phyloP scores from a whole-genome alignment of 495 filamentous ascomycete genomes.

The Umbilicaria muhlenbergii region DNA sequence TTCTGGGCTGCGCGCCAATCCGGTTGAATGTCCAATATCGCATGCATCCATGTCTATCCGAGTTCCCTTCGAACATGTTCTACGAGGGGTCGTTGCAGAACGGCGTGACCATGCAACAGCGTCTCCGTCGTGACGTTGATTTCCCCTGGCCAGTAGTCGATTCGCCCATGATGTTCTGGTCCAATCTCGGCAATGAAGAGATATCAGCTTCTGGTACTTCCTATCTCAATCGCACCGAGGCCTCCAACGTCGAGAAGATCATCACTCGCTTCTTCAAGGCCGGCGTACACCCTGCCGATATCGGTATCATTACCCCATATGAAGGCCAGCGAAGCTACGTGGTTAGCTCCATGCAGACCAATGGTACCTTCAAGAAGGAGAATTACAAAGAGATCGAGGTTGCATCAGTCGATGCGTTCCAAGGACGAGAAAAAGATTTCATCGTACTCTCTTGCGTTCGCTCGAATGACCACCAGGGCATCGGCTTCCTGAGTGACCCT shows the following conservation, averaged over 20 bases:
- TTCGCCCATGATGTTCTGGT: slow-evolving; percentile 99
- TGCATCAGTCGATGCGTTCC: slow-evolving; percentile 96
- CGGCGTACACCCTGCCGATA: slow-evolving; percentile 79
- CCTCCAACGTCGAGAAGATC: slow-evolving; percentile 94
- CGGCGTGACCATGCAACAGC: slow-evolving; percentile 78
- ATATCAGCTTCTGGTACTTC: slow-evolving; percentile 96
- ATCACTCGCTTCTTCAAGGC: slow-evolving; percentile 98
- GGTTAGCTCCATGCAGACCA: slow-evolving; percentile 97
- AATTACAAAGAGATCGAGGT: slow-evolving; percentile 98
- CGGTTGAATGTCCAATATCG: slow-evolving; percentile 95
- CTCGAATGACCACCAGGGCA: slow-evolving; percentile 97
- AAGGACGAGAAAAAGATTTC: slow-evolving; percentile 97
- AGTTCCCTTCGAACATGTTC: slow-evolving; percentile 99
- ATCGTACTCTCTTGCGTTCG: slow-evolving; percentile 97
- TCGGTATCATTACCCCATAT: slow-evolving; percentile 98
- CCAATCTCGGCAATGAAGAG: slow-evolving; percentile 92
- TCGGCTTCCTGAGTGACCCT: slow-evolving; percentile 96
- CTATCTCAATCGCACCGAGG: slow-evolving; percentile 94
- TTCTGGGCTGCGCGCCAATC: slow-evolving; percentile 81
- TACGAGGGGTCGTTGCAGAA: slow-evolving; percentile 97
- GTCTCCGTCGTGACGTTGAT: slow-evolving; percentile 84
- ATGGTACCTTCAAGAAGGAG: slow-evolving; percentile 94
- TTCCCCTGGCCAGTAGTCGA: slow-evolving; percentile 96
- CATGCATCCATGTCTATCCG: slow-evolving; percentile 96
- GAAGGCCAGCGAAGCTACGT: slow-evolving; percentile 98